A percentile compares a stretch with the other conserved stretches of the same genome.
Evolutionary conservation across 2,329 filamentous ascomycete genomes (phyloP).

Genomic region (Fusarium ramigenum): DNA sequence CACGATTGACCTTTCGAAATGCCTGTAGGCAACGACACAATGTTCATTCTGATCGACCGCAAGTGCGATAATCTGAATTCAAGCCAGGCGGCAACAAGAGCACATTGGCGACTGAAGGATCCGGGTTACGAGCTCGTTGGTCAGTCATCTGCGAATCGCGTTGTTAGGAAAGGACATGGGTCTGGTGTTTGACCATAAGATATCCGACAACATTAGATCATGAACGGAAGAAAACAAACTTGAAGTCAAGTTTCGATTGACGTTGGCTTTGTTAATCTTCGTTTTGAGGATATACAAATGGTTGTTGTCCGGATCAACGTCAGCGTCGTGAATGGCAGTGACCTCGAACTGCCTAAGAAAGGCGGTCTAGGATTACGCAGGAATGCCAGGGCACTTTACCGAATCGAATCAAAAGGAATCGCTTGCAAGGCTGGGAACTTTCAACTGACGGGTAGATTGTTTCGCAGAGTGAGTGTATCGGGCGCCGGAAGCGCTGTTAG

Average conservation of each 20-base stretch:
- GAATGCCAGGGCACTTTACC: not conserved
- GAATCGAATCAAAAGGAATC: not conserved
- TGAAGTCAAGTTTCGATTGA: not conserved
- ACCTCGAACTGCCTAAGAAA: not conserved
- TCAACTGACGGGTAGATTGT: not conserved
- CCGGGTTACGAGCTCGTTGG: not conserved
- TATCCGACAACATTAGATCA: not conserved
- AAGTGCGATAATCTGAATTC: not conserved
- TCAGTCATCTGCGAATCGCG: not conserved
- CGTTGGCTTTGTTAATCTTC: not conserved
- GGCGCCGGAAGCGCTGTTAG: not conserved
- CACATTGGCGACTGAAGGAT: not conserved
- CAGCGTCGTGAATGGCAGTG: not conserved
- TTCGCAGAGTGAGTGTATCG: not conserved
- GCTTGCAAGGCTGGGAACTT: not conserved
- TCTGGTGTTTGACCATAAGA: not conserved
- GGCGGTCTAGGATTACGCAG: constrained; percentile 8
- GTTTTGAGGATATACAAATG: not conserved
- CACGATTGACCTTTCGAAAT: not conserved
- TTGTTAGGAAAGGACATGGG: not conserved
- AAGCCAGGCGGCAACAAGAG: not conserved
- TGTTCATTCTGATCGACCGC: not conserved
- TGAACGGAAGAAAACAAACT: not conserved
- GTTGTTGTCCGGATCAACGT: not conserved
- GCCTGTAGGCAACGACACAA: not conserved